Evolutionary conservation across 2,329 filamentous ascomycete genomes (phyloP).

Genomic region (Calonectria pseudoturangicola): DNA sequence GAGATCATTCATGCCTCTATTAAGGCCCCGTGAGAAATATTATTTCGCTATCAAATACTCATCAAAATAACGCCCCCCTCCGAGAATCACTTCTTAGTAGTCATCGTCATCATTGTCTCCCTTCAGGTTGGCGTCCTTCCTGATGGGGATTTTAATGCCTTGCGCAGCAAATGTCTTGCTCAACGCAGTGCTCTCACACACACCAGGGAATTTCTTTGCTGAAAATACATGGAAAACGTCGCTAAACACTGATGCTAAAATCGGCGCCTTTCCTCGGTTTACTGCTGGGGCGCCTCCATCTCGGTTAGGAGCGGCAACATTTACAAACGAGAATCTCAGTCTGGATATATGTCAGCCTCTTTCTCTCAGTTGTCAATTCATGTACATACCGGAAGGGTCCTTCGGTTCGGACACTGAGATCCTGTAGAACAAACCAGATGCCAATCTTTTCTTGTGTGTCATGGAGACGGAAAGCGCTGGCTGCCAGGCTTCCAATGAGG

Average conservation of each 20-base stretch:
- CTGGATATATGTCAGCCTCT: constrained; percentile 60
- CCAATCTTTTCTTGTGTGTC: constrained; percentile 88
- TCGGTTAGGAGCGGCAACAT: constrained; percentile 76
- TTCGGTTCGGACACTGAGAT: constrained; percentile 94
- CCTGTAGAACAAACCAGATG: constrained; percentile 97
- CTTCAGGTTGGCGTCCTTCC: constrained; percentile 83
- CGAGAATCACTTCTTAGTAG: constrained; percentile 48
- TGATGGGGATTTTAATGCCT: constrained; percentile 96
- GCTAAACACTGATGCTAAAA: constrained; percentile 90
- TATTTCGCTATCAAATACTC: constrained; percentile 10
- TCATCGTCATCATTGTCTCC: constrained; percentile 74
- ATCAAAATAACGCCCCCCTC: constrained; percentile 3
- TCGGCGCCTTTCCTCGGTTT: constrained; percentile 85
- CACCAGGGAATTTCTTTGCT: constrained; percentile 98
- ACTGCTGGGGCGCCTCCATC: constrained; percentile 68
- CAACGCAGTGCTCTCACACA: constrained; percentile 92
- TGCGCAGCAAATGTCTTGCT: constrained; percentile 96
- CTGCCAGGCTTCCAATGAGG: constrained; percentile 92
- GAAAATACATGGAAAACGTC: constrained; percentile 95
- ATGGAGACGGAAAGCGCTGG: constrained; percentile 89
- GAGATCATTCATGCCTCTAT: constrained; percentile 9
- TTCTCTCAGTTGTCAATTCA: background rate
- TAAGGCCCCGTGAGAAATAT: constrained; percentile 18
- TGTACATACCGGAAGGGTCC: constrained; percentile 85
- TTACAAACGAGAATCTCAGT: constrained; percentile 85